Percentiles rank a stretch among this genome's conserved stretches.
These are phyloP conservation scores for Metroxylon sagu DNA, from an alignment of 176 grass and related monocot species.

Conservation along the genomic window DNA sequence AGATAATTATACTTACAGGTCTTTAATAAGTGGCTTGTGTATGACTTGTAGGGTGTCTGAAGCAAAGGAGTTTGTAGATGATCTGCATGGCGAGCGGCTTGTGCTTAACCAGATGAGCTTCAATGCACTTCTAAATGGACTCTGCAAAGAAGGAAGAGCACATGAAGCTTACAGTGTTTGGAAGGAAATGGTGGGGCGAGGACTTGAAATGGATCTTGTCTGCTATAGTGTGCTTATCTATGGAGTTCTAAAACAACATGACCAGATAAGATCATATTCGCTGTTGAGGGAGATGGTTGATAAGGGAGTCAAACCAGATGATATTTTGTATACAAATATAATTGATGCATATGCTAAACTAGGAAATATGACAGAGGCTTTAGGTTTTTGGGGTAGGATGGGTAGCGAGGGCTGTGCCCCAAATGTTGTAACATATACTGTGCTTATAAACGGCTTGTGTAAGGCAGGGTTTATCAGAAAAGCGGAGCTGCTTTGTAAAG, in stretches of 20 bases:
- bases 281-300: conserved; percentile 45
- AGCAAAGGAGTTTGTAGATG: conserved; percentile 60
- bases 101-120: conserved; percentile 56
- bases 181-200: conserved; percentile 53
- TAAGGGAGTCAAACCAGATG: conserved; percentile 44
- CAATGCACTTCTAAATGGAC: conserved; percentile 54
- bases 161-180: conserved; percentile 40
- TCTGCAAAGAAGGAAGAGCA: conserved; percentile 52
- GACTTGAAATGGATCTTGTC: conserved; percentile 48
- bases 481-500: conserved; percentile 55
- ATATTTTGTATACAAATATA: conserved; percentile 64
- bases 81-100: conserved; percentile 26
- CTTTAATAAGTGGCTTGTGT: conserved; percentile 63
- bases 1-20: conserved; percentile 74
- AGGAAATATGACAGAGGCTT: conserved; percentile 43
- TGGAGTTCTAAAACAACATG: conserved; percentile 34
- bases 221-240: conserved; percentile 51
- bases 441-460: conserved; percentile 60
- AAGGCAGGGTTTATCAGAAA: conserved; percentile 54
- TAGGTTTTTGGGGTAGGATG: conserved; percentile 44
- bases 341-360: conserved; percentile 47
- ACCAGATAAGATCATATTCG: conserved; percentile 18
- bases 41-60: conserved; percentile 25
- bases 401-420: conserved; percentile 28
- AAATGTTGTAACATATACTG: conserved; percentile 47